Percentiles rank a stretch among this genome's conserved stretches.
Evolutionary conservation across 2,329 filamentous ascomycete genomes (phyloP).

Genomic region (Pseudogymnoascus destructans): DNA sequence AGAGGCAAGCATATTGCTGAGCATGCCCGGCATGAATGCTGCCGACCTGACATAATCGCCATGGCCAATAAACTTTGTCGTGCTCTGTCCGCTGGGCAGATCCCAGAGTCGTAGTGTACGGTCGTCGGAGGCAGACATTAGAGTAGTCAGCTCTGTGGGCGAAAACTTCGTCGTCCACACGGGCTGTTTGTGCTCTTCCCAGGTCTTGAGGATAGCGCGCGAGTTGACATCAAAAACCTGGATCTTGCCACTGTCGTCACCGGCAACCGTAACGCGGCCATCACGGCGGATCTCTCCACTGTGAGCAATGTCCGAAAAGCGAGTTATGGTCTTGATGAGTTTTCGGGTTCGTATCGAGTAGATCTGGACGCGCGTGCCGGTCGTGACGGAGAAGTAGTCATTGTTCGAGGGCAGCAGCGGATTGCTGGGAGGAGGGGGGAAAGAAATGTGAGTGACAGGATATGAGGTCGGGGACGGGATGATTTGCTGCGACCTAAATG

Average conservation of each 20-base stretch:
- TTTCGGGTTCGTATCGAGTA: constrained; percentile 88
- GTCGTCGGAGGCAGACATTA: constrained; percentile 88
- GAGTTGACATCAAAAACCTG: constrained; percentile 91
- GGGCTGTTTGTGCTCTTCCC: constrained; percentile 87
- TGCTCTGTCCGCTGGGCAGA: constrained; percentile 64
- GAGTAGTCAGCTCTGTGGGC: constrained; percentile 69
- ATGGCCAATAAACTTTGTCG: constrained; percentile 71
- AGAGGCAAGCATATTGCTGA: constrained; percentile 63
- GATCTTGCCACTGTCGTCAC: constrained; percentile 81
- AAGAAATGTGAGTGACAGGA: constrained; percentile 81
- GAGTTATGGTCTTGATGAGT: constrained; percentile 82
- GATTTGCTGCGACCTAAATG: constrained; percentile 82
- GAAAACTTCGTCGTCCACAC: constrained; percentile 88
- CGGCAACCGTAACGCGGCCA: constrained; percentile 77
- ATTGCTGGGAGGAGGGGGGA: constrained; percentile 37
- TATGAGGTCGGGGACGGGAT: constrained; percentile 84
- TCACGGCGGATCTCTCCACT: constrained; percentile 81
- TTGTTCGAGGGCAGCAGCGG: constrained; percentile 34
- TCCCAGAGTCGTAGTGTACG: constrained; percentile 91
- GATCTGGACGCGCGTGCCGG: constrained; percentile 82
- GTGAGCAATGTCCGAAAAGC: constrained; percentile 84
- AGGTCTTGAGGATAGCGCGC: constrained; percentile 86
- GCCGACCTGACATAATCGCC: constrained; percentile 84
- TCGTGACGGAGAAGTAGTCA: constrained; percentile 85
- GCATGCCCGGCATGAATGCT: constrained; percentile 64